Conservation (phyloP, 192 early-diverging fungal genomes). For the Pilobolus umbonatus region DNA sequence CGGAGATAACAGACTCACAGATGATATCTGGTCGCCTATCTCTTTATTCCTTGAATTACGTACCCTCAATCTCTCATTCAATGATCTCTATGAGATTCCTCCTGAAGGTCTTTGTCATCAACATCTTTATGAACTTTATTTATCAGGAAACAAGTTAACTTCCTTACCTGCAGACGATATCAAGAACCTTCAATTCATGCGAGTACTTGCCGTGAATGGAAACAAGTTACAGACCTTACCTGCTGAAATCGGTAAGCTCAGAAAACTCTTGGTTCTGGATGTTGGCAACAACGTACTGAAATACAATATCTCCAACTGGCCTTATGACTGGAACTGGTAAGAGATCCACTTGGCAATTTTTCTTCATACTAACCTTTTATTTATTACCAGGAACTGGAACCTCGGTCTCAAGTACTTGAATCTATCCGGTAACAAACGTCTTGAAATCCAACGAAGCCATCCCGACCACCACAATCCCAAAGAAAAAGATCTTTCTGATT, state of each 20-base stretch:
- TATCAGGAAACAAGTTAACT: constrained; percentile 80
- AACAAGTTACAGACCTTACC: constrained; percentile 88
- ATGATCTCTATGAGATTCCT: constrained; percentile 80
- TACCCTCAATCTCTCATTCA: constrained; percentile 77
- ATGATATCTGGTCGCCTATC: constrained; percentile 74
- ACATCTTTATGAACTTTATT: constrained; percentile 71
- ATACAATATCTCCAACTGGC: constrained; percentile 94
- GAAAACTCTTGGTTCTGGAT: constrained; percentile 72
- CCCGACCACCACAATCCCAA: constrained; percentile 35
- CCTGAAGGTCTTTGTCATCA: constrained; percentile 66
- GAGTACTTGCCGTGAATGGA: constrained; percentile 80
- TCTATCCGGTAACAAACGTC: constrained; percentile 83
- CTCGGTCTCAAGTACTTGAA: constrained; percentile 83
- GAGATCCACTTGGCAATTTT: neutral
- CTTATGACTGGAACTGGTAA: constrained; percentile 93
- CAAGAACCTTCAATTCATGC: constrained; percentile 62
- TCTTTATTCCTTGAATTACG: constrained; percentile 68
- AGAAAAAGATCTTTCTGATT: constrained; percentile 63
- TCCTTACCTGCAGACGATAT: constrained; percentile 83
- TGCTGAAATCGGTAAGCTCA: constrained; percentile 86
- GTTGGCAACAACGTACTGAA: constrained; percentile 84
- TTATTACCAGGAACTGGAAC: constrained; percentile 83
- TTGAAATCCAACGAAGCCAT: constrained; percentile 79
- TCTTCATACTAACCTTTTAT: no score
- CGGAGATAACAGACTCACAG: constrained; percentile 80